Evolutionary conservation across 2,329 filamentous ascomycete species (phyloP), one percentile per base, ranked within the genome.

Genomic region (Cladosporium velox): DNA sequence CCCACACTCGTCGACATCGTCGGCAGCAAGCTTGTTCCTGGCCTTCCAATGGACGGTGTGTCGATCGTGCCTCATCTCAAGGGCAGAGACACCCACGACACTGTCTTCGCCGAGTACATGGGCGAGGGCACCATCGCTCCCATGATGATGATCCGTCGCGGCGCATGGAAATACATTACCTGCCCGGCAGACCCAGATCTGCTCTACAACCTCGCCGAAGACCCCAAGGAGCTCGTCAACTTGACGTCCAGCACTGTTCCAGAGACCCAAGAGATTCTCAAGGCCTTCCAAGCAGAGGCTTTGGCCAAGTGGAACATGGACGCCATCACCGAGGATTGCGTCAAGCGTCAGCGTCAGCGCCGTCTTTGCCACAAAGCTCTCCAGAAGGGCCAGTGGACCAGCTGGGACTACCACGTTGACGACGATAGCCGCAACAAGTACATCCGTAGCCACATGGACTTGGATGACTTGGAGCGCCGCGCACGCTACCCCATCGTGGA

Each of bases 71-170:
- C 91, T n/a, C 90, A 94, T 74, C 84, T 96, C 38, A 82, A 89
- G 72, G 87, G 87, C 60, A 79, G 86, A n/a, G 73, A 83, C 74
- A 88, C 87, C 49, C 89, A 90, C 67, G 93, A 97, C 77, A 95
- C 91, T 12, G 93, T 95, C n/a, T 90, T 94, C 73, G 93, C 92
- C 67, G 93, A 97, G 81, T 97, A 97, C 81, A 96, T 94, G 75
- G 93, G 92, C 59, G 93, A 97, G 79, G 93, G 93, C 58, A 97
- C 93, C 1, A 84, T 96, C 65, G 89, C 91, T 4, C 93, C 93
- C 1, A 86, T 96, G 65, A 92, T 96, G 84, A 97, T 97, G 93
- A 97, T 97, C 75, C 89, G 91, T 66, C 89, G 92, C 64, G 92
- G 92, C 10, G 84, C 86, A 57, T 97, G 92, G 92, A 97, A 97